Evolutionary conservation across 768 basidiomycete genomes (phyloP).

Genomic region (Jaapia argillacea): DNA sequence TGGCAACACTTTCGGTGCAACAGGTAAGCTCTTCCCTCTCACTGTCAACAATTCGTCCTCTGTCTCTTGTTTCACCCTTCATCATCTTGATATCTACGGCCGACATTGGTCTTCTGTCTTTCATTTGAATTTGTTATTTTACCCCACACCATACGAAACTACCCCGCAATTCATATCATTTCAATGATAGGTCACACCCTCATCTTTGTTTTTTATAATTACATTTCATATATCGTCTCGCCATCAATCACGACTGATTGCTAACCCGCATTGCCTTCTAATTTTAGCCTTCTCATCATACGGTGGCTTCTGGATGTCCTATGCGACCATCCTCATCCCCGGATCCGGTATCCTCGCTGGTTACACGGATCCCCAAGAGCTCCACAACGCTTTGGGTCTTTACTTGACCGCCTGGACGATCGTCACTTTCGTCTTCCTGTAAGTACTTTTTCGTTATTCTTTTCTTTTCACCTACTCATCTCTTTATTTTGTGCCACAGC

Average conservation of each 20-base stretch:
- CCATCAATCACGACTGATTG: constrained; percentile 3
- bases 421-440: constrained; percentile 63
- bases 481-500: constrained; percentile 13
- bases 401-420: constrained; percentile 69
- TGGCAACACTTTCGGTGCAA: constrained; percentile 63
- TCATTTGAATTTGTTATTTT: constrained; percentile 21
- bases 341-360: constrained; percentile 49
- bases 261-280: neutral
- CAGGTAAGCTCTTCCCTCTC: too few species aligned
- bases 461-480: neutral
- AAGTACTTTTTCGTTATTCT: constrained; percentile 15
- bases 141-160: constrained; percentile 26
- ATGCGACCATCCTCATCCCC: constrained; percentile 63
- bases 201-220: constrained; percentile 19
- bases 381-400: constrained; percentile 57
- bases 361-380: constrained; percentile 30
- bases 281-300: constrained; percentile 50
- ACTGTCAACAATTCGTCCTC: too few species aligned
- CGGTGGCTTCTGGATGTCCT: constrained; percentile 87
- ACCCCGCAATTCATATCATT: neutral
- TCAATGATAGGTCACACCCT: constrained; percentile 1
- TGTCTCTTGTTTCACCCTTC: too few species aligned
- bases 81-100: too few species aligned
- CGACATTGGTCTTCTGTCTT: constrained; percentile 3
- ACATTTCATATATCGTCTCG: too few species aligned